Evolutionary conservation across 2,329 filamentous ascomycete genomes (phyloP).

Genomic region (Curvularia verruculosa): DNA sequence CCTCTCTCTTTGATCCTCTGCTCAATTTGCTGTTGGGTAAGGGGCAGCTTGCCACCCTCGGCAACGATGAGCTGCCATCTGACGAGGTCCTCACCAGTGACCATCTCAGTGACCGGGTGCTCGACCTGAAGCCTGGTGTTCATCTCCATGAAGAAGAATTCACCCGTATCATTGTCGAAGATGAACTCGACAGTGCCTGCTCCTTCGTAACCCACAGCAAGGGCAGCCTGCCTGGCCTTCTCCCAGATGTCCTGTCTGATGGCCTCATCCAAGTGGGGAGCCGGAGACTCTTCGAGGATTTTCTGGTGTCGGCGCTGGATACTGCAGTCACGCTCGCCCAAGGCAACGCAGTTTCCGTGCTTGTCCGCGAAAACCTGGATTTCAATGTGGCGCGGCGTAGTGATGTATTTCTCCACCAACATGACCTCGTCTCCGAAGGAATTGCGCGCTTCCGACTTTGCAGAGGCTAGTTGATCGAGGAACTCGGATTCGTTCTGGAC

Average conservation of each 20-base stretch:
- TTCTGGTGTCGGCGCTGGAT: conserved; percentile 71
- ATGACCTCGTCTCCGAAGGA: conserved; percentile 72
- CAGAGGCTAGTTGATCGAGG: conserved; percentile 64
- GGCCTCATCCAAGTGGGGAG: conserved; percentile 64
- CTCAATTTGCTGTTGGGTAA: conserved; percentile 70
- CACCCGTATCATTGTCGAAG: conserved; percentile 69
- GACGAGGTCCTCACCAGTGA: conserved; percentile 79
- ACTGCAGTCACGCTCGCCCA: conserved; percentile 70
- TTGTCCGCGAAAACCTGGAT: conserved; percentile 71
- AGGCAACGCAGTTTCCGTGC: conserved; percentile 67
- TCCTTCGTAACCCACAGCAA: conserved; percentile 69
- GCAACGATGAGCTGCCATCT: conserved; percentile 95
- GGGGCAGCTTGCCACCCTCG: conserved; percentile 69
- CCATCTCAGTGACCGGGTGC: conserved; percentile 88
- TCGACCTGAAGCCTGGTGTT: conserved; percentile 90
- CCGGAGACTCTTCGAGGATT: conserved; percentile 69
- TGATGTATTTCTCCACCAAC: conserved; percentile 72
- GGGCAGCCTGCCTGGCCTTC: conserved; percentile 66
- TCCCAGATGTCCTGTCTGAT: conserved; percentile 69
- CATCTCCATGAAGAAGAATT: conserved; percentile 76
- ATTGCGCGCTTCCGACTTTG: conserved; percentile 68
- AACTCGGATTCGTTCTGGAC: conserved; percentile 64
- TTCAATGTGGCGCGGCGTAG: conserved; percentile 69
- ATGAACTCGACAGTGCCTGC: conserved; percentile 73
- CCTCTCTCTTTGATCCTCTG: conserved; percentile 75